Percentiles rank a stretch among this genome's conserved stretches.
Evolutionary conservation across 768 basidiomycete species (phyloP).

Genomic region (Filobasidium wieringae): DNA sequence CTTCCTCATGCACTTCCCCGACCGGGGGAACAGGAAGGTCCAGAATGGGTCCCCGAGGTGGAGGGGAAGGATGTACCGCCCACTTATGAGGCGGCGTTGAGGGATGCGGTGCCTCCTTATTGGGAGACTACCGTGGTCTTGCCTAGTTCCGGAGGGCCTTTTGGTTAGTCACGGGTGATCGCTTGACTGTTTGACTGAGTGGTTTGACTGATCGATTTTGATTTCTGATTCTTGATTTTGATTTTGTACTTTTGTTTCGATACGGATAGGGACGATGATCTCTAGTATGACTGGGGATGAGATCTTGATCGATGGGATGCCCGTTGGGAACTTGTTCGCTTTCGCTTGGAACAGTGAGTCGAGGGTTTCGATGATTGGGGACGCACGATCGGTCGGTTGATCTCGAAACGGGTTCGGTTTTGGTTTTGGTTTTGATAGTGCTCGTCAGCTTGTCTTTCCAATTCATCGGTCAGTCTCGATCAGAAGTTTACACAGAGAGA

Average conservation of each 20-base stretch:
- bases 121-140: slow-evolving; percentile 94
- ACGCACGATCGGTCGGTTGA: no score
- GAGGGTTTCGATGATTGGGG: background rate
- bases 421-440: slow-evolving; percentile 35
- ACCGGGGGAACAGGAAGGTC: slow-evolving; percentile 36
- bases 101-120: slow-evolving; percentile 84
- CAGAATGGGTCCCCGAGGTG: slow-evolving; percentile 62
- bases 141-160: slow-evolving; percentile 42
- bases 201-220: background rate
- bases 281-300: slow-evolving; percentile 48
- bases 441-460: slow-evolving; percentile 94
- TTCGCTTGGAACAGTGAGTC: slow-evolving; percentile 37
- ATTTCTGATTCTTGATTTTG: background rate
- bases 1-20: slow-evolving; percentile 26
- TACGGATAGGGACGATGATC: slow-evolving; percentile 43
- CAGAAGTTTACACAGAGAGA: no score
- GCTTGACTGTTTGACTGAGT: background rate
- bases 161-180: slow-evolving; percentile 42
- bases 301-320: slow-evolving; percentile 76
- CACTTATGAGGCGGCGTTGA: slow-evolving; percentile 77
- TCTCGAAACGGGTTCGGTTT: slow-evolving; percentile 6
- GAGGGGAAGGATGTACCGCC: slow-evolving; percentile 73
- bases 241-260: background rate
- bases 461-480: slow-evolving; percentile 55
- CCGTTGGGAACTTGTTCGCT: slow-evolving; percentile 53